Evolutionary conservation across 2,329 filamentous ascomycete genomes (phyloP).

Genomic region (Apiospora phragmitis): DNA sequence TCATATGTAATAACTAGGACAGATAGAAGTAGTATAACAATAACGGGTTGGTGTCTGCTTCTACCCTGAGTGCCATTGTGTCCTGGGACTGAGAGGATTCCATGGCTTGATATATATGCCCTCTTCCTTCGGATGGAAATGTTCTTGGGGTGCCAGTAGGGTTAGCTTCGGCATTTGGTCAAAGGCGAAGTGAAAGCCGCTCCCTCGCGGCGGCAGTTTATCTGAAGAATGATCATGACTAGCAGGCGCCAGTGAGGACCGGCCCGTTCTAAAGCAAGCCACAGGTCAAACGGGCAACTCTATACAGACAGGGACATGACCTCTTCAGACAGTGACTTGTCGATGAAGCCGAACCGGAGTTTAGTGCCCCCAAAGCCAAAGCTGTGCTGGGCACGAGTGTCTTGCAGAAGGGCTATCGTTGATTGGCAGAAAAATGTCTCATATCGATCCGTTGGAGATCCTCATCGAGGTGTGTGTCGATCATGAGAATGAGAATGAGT

Average conservation of each 20-base stretch:
- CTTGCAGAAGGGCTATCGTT: background rate
- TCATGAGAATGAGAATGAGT: no score
- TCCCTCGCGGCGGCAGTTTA: background rate
- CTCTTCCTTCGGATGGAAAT: background rate
- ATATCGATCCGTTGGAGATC: background rate
- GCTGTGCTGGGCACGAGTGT: background rate
- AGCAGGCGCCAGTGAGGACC: background rate
- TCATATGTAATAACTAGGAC: background rate
- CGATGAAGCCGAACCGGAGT: background rate
- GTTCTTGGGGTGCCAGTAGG: background rate
- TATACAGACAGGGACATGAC: background rate
- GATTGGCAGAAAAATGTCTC: no score
- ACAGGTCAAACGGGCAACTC: background rate
- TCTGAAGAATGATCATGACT: background rate
- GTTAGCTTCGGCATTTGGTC: background rate
- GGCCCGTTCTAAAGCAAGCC: background rate
- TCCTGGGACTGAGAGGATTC: background rate
- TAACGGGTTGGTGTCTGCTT: background rate
- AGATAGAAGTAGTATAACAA: background rate
- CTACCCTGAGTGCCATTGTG: background rate
- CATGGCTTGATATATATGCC: background rate
- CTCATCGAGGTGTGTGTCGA: background rate
- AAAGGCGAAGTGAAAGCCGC: background rate
- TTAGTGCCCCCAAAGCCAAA: no score
- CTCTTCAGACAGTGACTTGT: background rate